Conservation (phyloP, 2,329 filamentous ascomycete species). For the Canariomyces notabilis region DNA sequence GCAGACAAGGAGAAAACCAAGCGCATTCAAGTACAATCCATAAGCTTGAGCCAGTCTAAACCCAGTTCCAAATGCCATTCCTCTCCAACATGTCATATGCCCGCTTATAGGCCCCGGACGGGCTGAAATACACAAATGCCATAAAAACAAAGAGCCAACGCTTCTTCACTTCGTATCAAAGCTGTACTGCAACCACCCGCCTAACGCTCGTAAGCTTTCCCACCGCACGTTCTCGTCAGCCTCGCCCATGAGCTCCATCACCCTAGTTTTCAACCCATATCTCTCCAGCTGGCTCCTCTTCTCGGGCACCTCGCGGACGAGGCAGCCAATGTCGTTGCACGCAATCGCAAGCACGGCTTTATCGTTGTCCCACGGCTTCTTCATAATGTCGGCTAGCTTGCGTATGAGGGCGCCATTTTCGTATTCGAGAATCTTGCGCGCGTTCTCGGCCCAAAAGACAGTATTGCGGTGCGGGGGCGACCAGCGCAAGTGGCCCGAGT, state of each 20-base stretch:
- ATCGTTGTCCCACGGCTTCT: conserved; percentile 68
- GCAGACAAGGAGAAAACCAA: not conserved
- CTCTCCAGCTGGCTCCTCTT: conserved; percentile 75
- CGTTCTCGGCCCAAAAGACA: conserved; percentile 89
- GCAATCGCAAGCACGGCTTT: conserved; percentile 87
- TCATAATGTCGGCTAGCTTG: conserved; percentile 80
- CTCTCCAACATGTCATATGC: conserved; percentile 4
- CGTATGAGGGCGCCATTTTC: conserved; percentile 73
- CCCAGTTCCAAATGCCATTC: conserved; percentile 8
- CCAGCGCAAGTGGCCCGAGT: conserved; percentile 85
- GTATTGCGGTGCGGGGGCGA: conserved; percentile 83
- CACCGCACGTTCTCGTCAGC: conserved; percentile 83
- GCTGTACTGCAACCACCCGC: conserved; percentile 60
- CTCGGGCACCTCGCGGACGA: conserved; percentile 87
- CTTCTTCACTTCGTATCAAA: conserved; percentile 42
- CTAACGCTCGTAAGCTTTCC: conserved; percentile 83
- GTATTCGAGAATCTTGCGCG: conserved; percentile 77
- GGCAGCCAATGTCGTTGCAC: conserved; percentile 83
- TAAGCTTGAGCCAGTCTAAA: conserved; percentile 11
- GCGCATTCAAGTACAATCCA: not conserved
- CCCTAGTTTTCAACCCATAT: conserved; percentile 74
- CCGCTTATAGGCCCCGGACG: not conserved
- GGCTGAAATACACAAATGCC: not conserved
- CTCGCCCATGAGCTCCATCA: conserved; percentile 93
- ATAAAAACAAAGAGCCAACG: conserved; percentile 4